Evolutionary conservation across 345 rosid species (phyloP).

Genomic region (Gossypium arboreum): DNA sequence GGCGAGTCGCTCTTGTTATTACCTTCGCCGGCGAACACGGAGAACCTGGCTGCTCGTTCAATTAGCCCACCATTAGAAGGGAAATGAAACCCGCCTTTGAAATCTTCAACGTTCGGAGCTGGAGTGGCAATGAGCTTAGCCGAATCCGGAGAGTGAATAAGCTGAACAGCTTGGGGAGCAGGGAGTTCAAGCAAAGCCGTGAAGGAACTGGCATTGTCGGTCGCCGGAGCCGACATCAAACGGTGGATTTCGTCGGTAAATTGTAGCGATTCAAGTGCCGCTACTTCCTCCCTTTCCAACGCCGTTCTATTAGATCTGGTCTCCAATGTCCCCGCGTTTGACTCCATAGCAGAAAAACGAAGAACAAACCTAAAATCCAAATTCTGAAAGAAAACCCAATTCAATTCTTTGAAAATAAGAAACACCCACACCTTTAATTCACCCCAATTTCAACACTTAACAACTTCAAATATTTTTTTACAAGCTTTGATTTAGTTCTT

Average conservation of each 20-base stretch:
- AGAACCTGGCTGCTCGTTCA: conserved; percentile 39
- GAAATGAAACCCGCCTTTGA: conserved; percentile 28
- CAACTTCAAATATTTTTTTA: not conserved
- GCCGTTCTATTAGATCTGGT: conserved; percentile 39
- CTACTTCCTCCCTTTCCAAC: conserved; percentile 18
- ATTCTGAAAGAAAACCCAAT: conserved; percentile 8
- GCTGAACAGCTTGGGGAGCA: conserved; percentile 55
- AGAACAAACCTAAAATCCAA: not conserved
- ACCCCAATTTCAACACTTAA: not conserved
- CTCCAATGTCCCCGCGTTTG: conserved; percentile 27
- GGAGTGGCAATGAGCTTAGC: conserved; percentile 11
- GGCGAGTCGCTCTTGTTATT: conserved; percentile 27
- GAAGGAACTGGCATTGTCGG: conserved; percentile 49
- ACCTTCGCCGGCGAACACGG: conserved; percentile 31
- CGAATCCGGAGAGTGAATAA: conserved; percentile 50
- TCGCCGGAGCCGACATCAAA: conserved; percentile 31
- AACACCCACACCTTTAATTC: conserved; percentile 10
- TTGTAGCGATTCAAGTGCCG: conserved; percentile 44
- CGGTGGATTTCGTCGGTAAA: conserved; percentile 52
- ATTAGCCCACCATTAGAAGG: conserved; percentile 26
- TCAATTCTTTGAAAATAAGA: not conserved
- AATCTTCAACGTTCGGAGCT: conserved; percentile 15
- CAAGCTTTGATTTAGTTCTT: not conserved
- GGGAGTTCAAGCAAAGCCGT: conserved; percentile 72
- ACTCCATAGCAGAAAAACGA: conserved; percentile 30